Percentiles rank a stretch among this genome's conserved stretches.
Conservation (phyloP, 2,329 filamentous ascomycete species). For the Claviceps africana region DNA sequence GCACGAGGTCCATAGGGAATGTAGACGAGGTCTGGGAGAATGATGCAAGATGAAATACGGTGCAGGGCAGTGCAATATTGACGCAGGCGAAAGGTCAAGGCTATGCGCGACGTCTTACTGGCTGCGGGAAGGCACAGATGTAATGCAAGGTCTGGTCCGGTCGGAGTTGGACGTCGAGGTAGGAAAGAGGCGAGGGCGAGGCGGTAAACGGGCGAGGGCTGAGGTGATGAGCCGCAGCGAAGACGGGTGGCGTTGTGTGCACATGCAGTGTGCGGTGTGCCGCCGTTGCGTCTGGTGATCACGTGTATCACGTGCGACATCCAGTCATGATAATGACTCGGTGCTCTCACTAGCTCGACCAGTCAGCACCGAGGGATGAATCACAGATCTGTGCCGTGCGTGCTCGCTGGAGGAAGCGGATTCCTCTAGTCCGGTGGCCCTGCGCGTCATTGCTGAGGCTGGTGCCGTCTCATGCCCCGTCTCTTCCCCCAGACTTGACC, state of each 20-base stretch:
- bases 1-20: conserved; percentile 4
- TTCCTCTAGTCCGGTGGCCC: too few relatives aligned
- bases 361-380: too few relatives aligned
- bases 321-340: too few relatives aligned
- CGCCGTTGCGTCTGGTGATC: not conserved
- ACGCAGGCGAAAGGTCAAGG: not conserved
- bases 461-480: too few relatives aligned
- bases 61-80: not conserved
- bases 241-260: conserved; percentile 1
- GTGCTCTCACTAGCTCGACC: too few relatives aligned
- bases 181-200: not conserved
- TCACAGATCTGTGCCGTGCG: too few relatives aligned
- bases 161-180: not conserved
- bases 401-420: too few relatives aligned
- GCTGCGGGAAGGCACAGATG: not conserved
- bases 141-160: not conserved
- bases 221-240: not conserved
- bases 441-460: too few relatives aligned
- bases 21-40: not conserved
- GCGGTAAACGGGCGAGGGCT: not conserved
- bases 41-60: not conserved
- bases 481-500: too few relatives aligned
- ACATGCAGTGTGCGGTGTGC: not conserved
- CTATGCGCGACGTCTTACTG: not conserved
- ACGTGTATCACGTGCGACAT: not conserved